Evolutionary conservation across 345 rosid species (phyloP), one percentile per base, ranked within the genome.

Genomic region (Salix suchowensis): DNA sequence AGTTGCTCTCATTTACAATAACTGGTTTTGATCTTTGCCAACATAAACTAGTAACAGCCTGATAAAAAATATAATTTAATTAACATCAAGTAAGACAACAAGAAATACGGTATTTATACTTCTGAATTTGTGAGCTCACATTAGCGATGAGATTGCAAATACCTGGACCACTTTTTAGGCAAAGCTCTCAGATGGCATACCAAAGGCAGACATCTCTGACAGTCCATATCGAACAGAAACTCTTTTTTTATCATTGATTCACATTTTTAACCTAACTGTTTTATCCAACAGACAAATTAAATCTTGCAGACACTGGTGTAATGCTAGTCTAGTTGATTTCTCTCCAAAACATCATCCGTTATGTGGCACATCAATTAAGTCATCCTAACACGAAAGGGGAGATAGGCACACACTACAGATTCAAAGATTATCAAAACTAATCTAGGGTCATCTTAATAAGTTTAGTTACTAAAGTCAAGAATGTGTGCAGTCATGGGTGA

Each of bases 21-120:
- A 89, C 88, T 73, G 98, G 93, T 89, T 94, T 94, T 74, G 93
- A 91, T 88, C 97, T 92, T 86, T 96, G 98, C 98, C 97, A 96
- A 84, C 97, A 90, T 80, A 96, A 89, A 87, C 98, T 92, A 67
- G 97, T 83, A 76, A 96, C 96, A 64, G 94, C 98, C 99, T 96
- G 88, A 78, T 70, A 34, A 80, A 78, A 58, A 81, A 69, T 55
- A 36, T 68, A 67, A 75, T 39, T 75, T 54, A 73, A 13, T 84
- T 60, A 80, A 77, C 74, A 77, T 77, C 61, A 79, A 70, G 44
- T 65, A 71, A 48, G 32, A 76, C 39, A 61, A n/a, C 19, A 69
- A 70, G 46, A 70, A 84, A 30, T 58, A 73, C 69, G 24, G 24
- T 21, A 7, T 19, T 54, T 7, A 21, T 54, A 54, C 32, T 65